A percentile compares a stretch with the other conserved stretches of the same genome.
Conservation (phyloP, 1,284 basidiomycete species). For the Cutaneotrichosporon sp. region DNA sequence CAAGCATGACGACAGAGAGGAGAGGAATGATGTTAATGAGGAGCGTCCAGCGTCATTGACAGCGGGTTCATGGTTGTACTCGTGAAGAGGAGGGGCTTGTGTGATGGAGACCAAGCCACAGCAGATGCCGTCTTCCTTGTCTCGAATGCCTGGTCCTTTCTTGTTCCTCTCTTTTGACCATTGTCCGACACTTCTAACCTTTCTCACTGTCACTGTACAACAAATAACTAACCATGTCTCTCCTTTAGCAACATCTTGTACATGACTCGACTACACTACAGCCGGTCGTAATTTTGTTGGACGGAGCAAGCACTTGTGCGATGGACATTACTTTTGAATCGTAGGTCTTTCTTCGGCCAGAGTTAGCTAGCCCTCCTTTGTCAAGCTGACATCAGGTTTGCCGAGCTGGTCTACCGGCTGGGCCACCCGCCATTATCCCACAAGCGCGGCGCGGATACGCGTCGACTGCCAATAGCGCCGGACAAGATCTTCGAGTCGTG, state of each 20-base stretch:
- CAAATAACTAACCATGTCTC: neutral
- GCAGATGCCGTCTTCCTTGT: no score
- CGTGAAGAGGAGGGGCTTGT: no score
- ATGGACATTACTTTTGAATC: constrained; percentile 35
- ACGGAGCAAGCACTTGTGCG: neutral
- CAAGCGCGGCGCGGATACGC: neutral
- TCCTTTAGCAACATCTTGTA: neutral
- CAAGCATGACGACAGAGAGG: no score
- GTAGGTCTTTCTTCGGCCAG: constrained; percentile 19
- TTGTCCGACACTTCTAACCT: no score
- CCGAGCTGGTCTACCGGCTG: constrained; percentile 32
- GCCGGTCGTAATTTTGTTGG: neutral
- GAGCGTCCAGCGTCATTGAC: no score
- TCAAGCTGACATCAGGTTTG: constrained; percentile 23
- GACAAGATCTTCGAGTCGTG: constrained; percentile 37
- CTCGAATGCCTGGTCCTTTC: no score
- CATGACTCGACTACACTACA: neutral
- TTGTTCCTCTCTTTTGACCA: no score
- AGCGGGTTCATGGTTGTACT: no score
- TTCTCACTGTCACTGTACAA: no score
- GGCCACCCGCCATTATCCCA: constrained; percentile 29
- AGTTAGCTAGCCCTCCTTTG: neutral
- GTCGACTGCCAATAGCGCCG: constrained; percentile 8
- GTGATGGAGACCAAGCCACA: no score
- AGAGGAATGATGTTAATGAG: no score